Evolutionary conservation across 495 filamentous ascomycete genomes (phyloP).

Genomic region (Achaetomiella virescens): DNA sequence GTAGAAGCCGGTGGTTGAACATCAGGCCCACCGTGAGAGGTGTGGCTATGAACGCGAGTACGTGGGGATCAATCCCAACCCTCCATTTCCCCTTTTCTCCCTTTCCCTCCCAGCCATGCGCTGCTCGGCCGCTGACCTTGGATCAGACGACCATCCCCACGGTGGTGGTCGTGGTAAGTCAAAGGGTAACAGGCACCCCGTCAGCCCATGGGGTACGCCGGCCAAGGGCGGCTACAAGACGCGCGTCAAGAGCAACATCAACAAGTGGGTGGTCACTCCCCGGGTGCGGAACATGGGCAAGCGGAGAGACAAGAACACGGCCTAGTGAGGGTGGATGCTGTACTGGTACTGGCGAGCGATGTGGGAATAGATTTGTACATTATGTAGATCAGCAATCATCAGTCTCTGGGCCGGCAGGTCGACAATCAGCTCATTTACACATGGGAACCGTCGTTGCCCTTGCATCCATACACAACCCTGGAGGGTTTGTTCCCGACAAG

Average conservation of each 20-base stretch:
- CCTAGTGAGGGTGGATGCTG: slow-evolving; percentile 14
- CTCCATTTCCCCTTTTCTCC: not conserved
- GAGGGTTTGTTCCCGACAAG: no score
- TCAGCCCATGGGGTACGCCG: slow-evolving; percentile 92
- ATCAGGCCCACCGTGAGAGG: slow-evolving; percentile 92
- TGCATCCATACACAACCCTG: no score
- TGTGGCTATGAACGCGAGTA: slow-evolving; percentile 94
- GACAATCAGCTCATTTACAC: not conserved
- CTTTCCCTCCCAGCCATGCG: not conserved
- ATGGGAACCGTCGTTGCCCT: not conserved
- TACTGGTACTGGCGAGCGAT: slow-evolving; percentile 1
- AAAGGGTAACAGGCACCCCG: slow-evolving; percentile 91
- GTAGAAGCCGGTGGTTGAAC: slow-evolving; percentile 83
- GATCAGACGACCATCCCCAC: slow-evolving; percentile 79
- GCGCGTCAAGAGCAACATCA: slow-evolving; percentile 63
- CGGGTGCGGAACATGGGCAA: slow-evolving; percentile 74
- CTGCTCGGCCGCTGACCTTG: slow-evolving; percentile 24
- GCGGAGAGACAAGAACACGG: slow-evolving; percentile 46
- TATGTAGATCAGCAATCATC: slow-evolving; percentile 25
- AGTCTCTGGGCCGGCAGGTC: not conserved
- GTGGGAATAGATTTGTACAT: slow-evolving; percentile 26
- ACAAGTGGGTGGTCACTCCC: slow-evolving; percentile 72
- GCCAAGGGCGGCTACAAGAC: slow-evolving; percentile 98
- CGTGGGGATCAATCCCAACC: slow-evolving; percentile 18
- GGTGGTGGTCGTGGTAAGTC: slow-evolving; percentile 98